Base-by-base conservation (phyloP, 1,284 basidiomycete species). In the Meira miltonrushii region DNA sequence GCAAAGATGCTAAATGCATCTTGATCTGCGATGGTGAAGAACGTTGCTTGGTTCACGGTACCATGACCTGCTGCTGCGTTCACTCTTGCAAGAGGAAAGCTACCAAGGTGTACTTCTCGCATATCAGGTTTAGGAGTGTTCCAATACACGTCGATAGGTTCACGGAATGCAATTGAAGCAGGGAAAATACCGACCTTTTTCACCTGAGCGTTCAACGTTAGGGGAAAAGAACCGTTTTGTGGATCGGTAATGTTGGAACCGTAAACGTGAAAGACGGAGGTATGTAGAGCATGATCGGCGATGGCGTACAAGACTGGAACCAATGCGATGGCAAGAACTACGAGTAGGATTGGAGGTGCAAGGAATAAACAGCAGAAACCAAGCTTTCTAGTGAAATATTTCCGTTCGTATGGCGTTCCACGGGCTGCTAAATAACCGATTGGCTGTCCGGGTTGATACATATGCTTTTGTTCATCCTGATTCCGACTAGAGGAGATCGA, bases 161-260 rank as follows among this genome's bases (percentile, higher is more conserved):
- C 65, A 5, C 74, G 65, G 59, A 79, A 79, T 62, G 67, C 72
- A 38, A 79, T 57, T 37, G 74, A 71, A 38, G 79, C 79, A 9
- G 79, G 79, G 68, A 79, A 79, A 43, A 79, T 74, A 56, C 79
- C 79, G 50, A 72, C 69, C 62, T 79, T 79, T 61, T 69, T 72
- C 44, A 69, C 70, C 53, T 44, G 17, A 59, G 78, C 79, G 41
- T 74, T 65, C 54, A 79, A 67, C 5, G 75, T 70, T 51, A 79
- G 65, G 12, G 71, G 64, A 65, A 79, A 79, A 19, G 67, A 66
- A 25, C 66, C 62, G 65, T 79, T 78, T 52, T 57, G 53, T 5
- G 71, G 66, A 0, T 40, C 2, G 15, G 79, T 79, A 64, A 79
- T 71, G 66, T 79, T 79, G 60, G 77, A 73, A 23, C 64, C 50